Conservation (phyloP, 345 rosid genomes). For the Draba incana region DNA sequence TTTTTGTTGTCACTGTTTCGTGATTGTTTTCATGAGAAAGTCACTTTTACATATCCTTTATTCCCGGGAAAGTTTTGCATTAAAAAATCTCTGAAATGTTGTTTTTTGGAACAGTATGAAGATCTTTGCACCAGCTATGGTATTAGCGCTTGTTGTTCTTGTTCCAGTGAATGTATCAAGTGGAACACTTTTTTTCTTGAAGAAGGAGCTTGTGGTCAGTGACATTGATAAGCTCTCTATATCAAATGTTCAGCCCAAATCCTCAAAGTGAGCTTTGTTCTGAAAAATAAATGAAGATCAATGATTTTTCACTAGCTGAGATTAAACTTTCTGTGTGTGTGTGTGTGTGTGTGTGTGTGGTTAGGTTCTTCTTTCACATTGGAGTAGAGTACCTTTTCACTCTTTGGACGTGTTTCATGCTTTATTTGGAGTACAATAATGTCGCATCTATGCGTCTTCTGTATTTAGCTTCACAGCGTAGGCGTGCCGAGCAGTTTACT, state of each 20-base stretch:
- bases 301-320: neutral
- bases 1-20: conserved; percentile 21
- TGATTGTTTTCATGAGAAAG: conserved; percentile 26
- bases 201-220: conserved; percentile 83
- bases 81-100: neutral
- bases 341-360: conserved; percentile 15
- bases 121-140: conserved; percentile 81
- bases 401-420: conserved; percentile 87
- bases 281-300: neutral
- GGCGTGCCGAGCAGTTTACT: conserved; percentile 90
- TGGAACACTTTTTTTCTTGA: conserved; percentile 76
- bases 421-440: conserved; percentile 80
- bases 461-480: conserved; percentile 75
- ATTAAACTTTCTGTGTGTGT: neutral
- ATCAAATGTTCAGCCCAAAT: conserved; percentile 83
- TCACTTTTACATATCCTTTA: conserved; percentile 16
- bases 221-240: conserved; percentile 93
- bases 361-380: conserved; percentile 90
- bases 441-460: conserved; percentile 80
- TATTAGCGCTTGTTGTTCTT: conserved; percentile 75
- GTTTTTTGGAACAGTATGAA: conserved; percentile 61
- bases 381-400: conserved; percentile 84
- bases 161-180: conserved; percentile 94
- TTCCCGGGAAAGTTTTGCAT: conserved; percentile 11
- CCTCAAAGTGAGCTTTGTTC: conserved; percentile 56